These are phyloP conservation scores for Sphagnum magellanicum DNA, from an alignment of 228 moss, liverwort and hornwort species.

Conservation along the genomic window DNA sequence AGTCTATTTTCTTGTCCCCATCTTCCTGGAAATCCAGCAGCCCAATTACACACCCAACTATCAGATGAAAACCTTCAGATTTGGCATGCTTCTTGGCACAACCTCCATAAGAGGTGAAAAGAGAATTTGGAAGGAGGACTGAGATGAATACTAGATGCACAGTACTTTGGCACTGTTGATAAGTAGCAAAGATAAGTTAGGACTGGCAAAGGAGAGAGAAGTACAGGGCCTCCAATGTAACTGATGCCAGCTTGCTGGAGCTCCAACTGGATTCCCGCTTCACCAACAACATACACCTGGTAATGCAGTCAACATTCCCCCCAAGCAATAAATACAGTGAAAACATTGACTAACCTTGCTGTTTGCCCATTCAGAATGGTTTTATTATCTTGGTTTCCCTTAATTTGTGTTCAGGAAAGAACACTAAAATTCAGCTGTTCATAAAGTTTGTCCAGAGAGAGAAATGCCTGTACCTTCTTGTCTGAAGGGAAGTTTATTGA, in stretches of 20 bases:
- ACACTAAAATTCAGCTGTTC: not conserved
- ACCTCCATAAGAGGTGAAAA: not conserved
- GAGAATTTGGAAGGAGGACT: not conserved
- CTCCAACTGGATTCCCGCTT: conserved; percentile 83
- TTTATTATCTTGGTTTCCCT: not conserved
- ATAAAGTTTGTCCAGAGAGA: not conserved
- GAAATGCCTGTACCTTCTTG: conserved; percentile 53
- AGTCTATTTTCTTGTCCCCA: conserved; percentile 58
- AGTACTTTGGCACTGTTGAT: not conserved
- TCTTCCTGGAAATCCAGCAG: conserved; percentile 51
- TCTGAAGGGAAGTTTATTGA: conserved; percentile 83
- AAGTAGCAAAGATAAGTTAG: not conserved
- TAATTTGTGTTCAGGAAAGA: not conserved
- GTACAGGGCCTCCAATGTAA: conserved; percentile 84
- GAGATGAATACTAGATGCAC: not conserved
- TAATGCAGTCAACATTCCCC: not conserved
- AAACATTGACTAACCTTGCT: not conserved
- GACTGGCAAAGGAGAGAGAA: conserved; percentile 6
- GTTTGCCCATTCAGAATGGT: not conserved
- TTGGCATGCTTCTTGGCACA: not conserved
- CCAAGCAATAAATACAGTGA: not conserved
- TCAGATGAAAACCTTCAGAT: not conserved
- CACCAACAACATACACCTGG: conserved; percentile 76
- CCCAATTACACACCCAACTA: too few relatives aligned
- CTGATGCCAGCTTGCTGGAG: conserved; percentile 75